phyloP scores from a whole-genome alignment of 495 filamentous ascomycete genomes.

The Filosporella fistucella region DNA sequence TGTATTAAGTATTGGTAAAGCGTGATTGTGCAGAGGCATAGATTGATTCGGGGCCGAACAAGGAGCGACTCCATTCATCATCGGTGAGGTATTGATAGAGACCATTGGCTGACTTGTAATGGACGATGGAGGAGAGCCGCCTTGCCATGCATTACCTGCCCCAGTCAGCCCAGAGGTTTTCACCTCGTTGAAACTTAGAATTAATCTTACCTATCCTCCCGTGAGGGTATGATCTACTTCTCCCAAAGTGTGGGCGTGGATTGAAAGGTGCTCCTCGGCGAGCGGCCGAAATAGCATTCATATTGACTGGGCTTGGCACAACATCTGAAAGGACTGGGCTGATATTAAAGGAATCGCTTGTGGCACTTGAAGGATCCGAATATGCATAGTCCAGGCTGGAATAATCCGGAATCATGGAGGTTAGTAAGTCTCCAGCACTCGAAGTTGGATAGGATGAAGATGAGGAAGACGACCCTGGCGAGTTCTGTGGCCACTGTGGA shows the following conservation, averaged over 20 bases:
- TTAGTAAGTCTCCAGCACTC: background rate
- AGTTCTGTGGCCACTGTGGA: background rate
- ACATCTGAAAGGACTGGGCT: background rate
- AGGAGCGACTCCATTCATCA: conserved; percentile 1
- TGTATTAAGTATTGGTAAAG: no score
- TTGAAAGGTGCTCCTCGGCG: background rate
- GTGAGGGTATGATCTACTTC: conserved; percentile 8
- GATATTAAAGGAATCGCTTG: background rate
- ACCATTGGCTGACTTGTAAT: background rate
- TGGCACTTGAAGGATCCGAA: background rate
- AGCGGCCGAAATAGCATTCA: background rate
- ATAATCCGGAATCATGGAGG: background rate
- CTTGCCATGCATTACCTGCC: no score
- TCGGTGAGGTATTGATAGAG: background rate
- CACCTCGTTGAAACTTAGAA: no score
- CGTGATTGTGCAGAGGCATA: no score
- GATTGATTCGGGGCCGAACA: background rate
- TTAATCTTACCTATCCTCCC: conserved; percentile 1
- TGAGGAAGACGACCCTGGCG: background rate
- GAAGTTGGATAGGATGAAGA: background rate
- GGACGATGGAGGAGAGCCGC: no score
- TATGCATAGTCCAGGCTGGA: background rate
- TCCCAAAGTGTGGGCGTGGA: conserved; percentile 1
- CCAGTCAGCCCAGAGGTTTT: no score
- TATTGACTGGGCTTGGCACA: background rate